Evolutionary conservation across 768 basidiomycete genomes (phyloP).

Genomic region (Auricularia cornea): DNA sequence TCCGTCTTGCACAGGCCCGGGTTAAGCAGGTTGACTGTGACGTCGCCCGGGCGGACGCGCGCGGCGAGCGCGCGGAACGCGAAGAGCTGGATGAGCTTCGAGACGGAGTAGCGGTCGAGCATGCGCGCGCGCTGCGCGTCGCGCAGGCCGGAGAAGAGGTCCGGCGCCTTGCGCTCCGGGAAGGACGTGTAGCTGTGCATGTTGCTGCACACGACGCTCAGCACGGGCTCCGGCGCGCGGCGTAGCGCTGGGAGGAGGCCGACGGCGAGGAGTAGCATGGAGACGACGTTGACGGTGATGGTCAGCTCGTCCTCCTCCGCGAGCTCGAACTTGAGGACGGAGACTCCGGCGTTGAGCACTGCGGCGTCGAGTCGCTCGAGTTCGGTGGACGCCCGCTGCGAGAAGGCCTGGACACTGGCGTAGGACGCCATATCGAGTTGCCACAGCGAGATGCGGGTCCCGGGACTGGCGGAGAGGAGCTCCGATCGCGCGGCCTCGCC

Average conservation of each 20-base stretch:
- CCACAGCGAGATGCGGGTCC: no score
- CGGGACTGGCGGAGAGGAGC: no score
- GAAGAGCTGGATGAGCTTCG: no score
- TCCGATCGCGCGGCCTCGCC: no score
- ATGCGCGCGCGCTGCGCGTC: no score
- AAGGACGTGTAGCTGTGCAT: no score
- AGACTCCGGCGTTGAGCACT: background rate
- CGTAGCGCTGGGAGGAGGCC: background rate
- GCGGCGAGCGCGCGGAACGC: no score
- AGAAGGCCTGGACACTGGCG: constrained; percentile 1
- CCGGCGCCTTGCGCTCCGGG: no score
- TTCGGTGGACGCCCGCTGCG: background rate
- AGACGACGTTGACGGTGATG: background rate
- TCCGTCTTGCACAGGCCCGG: constrained; percentile 7
- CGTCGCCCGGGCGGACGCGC: background rate
- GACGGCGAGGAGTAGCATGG: background rate
- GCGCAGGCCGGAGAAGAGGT: no score
- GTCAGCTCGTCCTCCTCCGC: background rate
- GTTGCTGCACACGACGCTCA: no score
- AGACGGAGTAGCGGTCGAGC: no score
- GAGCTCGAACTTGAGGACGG: background rate
- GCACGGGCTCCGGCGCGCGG: no score
- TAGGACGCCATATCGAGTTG: background rate
- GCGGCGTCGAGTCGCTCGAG: background rate
- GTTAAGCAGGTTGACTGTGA: constrained; percentile 5